These are phyloP conservation scores for Paraphaeosphaeria minitans DNA, from an alignment of 2,329 filamentous ascomycete species.

Conservation along the genomic window DNA sequence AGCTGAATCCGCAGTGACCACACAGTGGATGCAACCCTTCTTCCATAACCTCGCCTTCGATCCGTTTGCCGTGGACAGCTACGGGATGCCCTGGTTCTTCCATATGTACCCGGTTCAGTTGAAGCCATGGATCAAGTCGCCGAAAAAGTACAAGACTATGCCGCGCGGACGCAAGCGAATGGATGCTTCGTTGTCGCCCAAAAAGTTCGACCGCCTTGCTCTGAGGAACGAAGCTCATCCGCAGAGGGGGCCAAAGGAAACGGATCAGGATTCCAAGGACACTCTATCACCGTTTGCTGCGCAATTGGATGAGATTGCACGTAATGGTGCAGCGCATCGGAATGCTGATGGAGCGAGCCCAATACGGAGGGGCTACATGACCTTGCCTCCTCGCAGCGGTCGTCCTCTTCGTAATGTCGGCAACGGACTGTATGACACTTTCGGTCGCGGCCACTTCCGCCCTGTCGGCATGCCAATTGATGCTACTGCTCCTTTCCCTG, in stretches of 20 bases:
- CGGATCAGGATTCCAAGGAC: background rate
- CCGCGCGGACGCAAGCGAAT: slow-evolving; percentile 15
- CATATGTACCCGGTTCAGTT: slow-evolving; percentile 37
- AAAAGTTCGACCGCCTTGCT: background rate
- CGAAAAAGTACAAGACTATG: slow-evolving; percentile 18
- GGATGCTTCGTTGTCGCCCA: background rate
- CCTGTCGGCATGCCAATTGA: slow-evolving; percentile 34
- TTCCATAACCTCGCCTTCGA: slow-evolving; percentile 17
- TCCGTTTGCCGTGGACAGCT: slow-evolving; percentile 28
- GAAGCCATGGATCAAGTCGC: slow-evolving; percentile 19
- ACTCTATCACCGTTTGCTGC: slow-evolving; percentile 1
- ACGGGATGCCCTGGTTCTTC: slow-evolving; percentile 36
- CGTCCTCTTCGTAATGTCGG: slow-evolving; percentile 12
- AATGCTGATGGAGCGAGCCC: background rate
- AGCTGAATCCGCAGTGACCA: background rate
- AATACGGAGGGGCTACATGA: slow-evolving; percentile 6
- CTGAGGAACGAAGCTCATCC: slow-evolving; percentile 7
- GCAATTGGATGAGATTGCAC: slow-evolving; percentile 16
- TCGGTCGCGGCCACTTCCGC: slow-evolving; percentile 14
- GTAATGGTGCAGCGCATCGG: slow-evolving; percentile 8
- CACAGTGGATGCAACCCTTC: slow-evolving; percentile 1
- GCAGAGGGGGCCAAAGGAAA: slow-evolving; percentile 13
- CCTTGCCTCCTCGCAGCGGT: slow-evolving; percentile 14
- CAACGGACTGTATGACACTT: slow-evolving; percentile 32
- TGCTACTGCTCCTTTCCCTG: slow-evolving; percentile 39